Conservation (phyloP, 2,329 filamentous ascomycete genomes). For the Ophiosphaerella korrae region DNA sequence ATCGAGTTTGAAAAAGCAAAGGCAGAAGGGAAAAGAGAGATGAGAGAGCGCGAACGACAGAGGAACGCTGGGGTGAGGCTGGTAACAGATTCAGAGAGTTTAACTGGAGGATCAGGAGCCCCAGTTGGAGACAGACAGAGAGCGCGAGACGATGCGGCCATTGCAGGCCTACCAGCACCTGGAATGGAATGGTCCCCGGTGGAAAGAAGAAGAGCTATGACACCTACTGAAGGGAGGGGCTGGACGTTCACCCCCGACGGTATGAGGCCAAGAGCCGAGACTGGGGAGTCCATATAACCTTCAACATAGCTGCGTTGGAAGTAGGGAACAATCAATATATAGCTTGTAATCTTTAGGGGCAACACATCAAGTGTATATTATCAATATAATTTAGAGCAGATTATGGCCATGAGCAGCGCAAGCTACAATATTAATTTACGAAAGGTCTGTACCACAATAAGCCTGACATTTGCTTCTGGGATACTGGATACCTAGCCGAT, state of each 20-base stretch:
- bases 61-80: constrained; percentile 42
- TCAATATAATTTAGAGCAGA: too few relatives aligned
- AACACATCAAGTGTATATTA: too few relatives aligned
- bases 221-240: constrained; percentile 42
- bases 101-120: constrained; percentile 9
- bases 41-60: constrained; percentile 38
- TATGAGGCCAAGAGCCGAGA: constrained; percentile 43
- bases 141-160: constrained; percentile 41
- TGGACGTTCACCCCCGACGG: constrained; percentile 38
- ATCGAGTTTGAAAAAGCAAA: constrained; percentile 71
- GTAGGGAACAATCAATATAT: too few relatives aligned
- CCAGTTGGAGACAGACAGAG: constrained; percentile 19
- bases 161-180: constrained; percentile 36
- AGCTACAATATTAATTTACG: too few relatives aligned
- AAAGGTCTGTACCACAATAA: neutral
- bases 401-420: too few relatives aligned
- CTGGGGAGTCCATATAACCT: constrained; percentile 35
- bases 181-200: constrained; percentile 48
- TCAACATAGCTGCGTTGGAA: too few relatives aligned
- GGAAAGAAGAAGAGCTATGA: constrained; percentile 47
- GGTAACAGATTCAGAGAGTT: constrained; percentile 38
- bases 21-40: constrained; percentile 47
- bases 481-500: too few relatives aligned
- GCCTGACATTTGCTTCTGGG: too few relatives aligned
- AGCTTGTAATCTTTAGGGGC: too few relatives aligned